These are phyloP conservation scores for Naganishia liquefaciens DNA, from an alignment of 1,284 basidiomycete species.

Conservation along the genomic window DNA sequence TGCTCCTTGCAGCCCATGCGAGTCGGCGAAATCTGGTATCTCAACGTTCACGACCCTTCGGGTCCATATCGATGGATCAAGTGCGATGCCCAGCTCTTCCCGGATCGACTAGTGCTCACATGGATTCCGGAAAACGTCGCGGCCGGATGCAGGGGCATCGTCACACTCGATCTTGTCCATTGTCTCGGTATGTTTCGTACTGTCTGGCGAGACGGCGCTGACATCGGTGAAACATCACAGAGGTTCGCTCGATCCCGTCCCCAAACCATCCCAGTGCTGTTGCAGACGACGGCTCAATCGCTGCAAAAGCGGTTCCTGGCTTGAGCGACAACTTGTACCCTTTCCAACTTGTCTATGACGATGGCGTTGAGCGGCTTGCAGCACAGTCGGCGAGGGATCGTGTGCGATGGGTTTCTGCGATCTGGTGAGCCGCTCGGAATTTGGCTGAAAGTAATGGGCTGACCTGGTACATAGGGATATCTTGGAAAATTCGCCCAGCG, in stretches of 20 bases:
- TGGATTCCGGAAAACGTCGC: slow-evolving; percentile 69
- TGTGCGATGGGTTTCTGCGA: slow-evolving; percentile 80
- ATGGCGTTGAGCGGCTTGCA: slow-evolving; percentile 79
- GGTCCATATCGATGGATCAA: slow-evolving; percentile 79
- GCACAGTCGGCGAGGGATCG: slow-evolving; percentile 78
- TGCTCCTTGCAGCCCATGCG: slow-evolving; percentile 65
- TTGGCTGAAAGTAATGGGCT: neutral
- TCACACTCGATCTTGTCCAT: slow-evolving; percentile 77
- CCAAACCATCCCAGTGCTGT: slow-evolving; percentile 72
- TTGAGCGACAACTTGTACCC: slow-evolving; percentile 73
- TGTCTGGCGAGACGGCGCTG: neutral
- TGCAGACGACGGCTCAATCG: slow-evolving; percentile 79
- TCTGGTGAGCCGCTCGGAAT: slow-evolving; percentile 64
- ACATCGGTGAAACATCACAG: slow-evolving; percentile 52
- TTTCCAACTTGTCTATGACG: slow-evolving; percentile 80
- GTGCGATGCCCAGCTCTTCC: slow-evolving; percentile 78
- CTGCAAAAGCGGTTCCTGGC: slow-evolving; percentile 65
- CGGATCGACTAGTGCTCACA: slow-evolving; percentile 72
- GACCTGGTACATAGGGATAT: slow-evolving; percentile 20
- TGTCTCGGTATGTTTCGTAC: slow-evolving; percentile 56
- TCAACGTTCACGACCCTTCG: slow-evolving; percentile 71
- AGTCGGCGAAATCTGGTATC: slow-evolving; percentile 80
- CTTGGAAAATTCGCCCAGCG: slow-evolving; percentile 27
- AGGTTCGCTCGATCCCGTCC: slow-evolving; percentile 74
- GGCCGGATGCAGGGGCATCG: slow-evolving; percentile 69